Percentiles rank a stretch among this genome's conserved stretches.
phyloP scores from a whole-genome alignment of 768 basidiomycete species.

The Pluteus cervinus region DNA sequence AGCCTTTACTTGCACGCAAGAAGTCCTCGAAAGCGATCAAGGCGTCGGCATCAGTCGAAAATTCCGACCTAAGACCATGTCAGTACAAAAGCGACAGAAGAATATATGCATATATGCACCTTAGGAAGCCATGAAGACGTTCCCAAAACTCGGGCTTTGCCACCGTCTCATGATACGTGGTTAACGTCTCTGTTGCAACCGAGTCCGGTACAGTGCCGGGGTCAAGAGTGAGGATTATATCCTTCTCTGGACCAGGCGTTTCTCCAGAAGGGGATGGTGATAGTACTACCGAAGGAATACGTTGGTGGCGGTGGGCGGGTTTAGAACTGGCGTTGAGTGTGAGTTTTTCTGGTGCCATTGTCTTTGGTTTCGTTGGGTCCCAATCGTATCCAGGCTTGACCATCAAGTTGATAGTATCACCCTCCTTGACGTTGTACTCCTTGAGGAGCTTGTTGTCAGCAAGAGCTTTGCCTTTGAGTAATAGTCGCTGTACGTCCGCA shows the following conservation, averaged over 20 bases:
- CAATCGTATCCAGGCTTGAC: conserved; percentile 71
- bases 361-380: conserved; percentile 34
- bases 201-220: conserved; percentile 34
- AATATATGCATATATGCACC: conserved; percentile 36
- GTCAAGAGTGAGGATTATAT: conserved; percentile 69
- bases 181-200: conserved; percentile 38
- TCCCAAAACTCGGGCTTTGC: conserved; percentile 79
- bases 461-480: conserved; percentile 93
- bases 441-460: conserved; percentile 83
- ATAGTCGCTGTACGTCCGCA: conserved; percentile 74
- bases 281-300: conserved; percentile 74
- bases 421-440: conserved; percentile 82
- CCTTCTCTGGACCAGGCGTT: conserved; percentile 34
- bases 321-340: conserved; percentile 16
- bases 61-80: conserved; percentile 44
- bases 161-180: conserved; percentile 63
- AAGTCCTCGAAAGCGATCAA: conserved; percentile 81
- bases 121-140: conserved; percentile 57
- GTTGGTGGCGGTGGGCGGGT: conserved; percentile 39
- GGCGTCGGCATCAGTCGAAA: conserved; percentile 56
- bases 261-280: conserved; percentile 67
- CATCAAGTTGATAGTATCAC: conserved; percentile 81
- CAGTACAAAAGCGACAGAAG: conserved; percentile 1
- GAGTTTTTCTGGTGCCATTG: conserved; percentile 13
- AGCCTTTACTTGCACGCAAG: conserved; percentile 74